Conservation (phyloP, 768 basidiomycete genomes). For the Naganishia friedmannii region DNA sequence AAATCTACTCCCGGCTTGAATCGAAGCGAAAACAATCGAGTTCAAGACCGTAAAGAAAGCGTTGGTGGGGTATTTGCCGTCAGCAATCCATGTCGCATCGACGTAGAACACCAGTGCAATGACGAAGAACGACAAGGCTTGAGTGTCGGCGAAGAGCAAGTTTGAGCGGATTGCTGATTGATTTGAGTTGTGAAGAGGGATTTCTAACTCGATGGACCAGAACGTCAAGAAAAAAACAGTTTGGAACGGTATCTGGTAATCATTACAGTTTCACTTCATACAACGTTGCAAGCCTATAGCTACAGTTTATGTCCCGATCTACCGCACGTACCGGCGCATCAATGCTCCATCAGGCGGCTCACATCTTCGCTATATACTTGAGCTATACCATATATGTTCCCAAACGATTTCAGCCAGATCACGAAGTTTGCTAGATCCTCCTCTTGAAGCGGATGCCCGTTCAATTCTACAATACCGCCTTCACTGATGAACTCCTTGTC, state of each 20-base stretch:
- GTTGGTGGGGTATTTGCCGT: constrained; percentile 59
- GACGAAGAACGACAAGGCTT: constrained; percentile 70
- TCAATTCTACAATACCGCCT: constrained; percentile 23
- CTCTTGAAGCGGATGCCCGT: constrained; percentile 16
- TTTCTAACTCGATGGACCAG: constrained; percentile 56
- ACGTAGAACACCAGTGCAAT: constrained; percentile 63
- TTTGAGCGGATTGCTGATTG: constrained; percentile 40
- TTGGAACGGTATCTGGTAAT: no score
- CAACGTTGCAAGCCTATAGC: no score
- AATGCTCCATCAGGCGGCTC: neutral
- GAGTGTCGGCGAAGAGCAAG: constrained; percentile 68
- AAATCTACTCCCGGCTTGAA: constrained; percentile 62
- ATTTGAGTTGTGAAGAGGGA: constrained; percentile 47
- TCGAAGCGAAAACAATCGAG: constrained; percentile 59
- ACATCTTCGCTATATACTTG: constrained; percentile 22
- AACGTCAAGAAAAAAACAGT: no score
- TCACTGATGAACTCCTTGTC: constrained; percentile 27
- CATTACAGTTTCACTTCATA: no score
- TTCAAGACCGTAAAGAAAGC: constrained; percentile 81
- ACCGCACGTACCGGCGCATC: neutral
- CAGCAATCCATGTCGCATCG: constrained; percentile 45
- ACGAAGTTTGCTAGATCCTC: constrained; percentile 25
- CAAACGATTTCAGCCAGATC: constrained; percentile 25
- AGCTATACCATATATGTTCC: constrained; percentile 25
- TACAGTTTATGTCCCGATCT: no score